Base-by-base conservation (phyloP, 352 stramenopile species). In the Phytophthora constricta region DNA sequence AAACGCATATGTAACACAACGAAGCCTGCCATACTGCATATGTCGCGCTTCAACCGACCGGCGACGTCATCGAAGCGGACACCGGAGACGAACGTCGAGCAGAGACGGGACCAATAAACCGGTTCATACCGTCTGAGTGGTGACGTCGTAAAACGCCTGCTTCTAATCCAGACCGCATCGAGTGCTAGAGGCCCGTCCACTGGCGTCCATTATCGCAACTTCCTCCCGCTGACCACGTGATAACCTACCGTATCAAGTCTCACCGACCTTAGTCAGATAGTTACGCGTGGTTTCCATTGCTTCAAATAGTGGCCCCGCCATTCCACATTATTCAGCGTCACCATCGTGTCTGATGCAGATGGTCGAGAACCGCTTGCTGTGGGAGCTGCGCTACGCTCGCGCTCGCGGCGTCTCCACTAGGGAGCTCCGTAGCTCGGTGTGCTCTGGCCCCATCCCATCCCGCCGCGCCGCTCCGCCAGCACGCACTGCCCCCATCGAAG, bases 261-360 rank as follows among this genome's bases (percentile, higher is more conserved):
- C 26, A 26, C 22, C 39, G 48, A 74, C 25, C 1, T 8, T 27
- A 13, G 46, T 28, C n/a, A 25, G 25, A 41, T n/a, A n/a, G n/a
- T n/a, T n/a, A n/a, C n/a, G n/a, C n/a, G n/a, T n/a, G 39, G 41
- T 28, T 42, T 22, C 39, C 7, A 22, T 10, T 20, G 20, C 23
- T 17, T 34, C 25, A 51, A 51, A 51, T 51, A 51, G 45, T 33
- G 45, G 20, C 5, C 14, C 45, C 19, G 17, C 27, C 54, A 72
- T 62, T 67, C 25, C 34, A 37, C 55, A 46, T 55, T 68, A 57
- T 57, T 37, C 49, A 16, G 41, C 62, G 54, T 8, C 31, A 73
- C 53, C 62, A 13, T 65, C 48, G 49, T 58, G 70, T 58, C 59
- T 56, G 41, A 58, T 76, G 26, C 56, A 74, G 28, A 80, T 80